Percentiles rank a stretch among this genome's conserved stretches.
phyloP scores from a whole-genome alignment of 1,284 basidiomycete species.

The Pseudozyma sp. region DNA sequence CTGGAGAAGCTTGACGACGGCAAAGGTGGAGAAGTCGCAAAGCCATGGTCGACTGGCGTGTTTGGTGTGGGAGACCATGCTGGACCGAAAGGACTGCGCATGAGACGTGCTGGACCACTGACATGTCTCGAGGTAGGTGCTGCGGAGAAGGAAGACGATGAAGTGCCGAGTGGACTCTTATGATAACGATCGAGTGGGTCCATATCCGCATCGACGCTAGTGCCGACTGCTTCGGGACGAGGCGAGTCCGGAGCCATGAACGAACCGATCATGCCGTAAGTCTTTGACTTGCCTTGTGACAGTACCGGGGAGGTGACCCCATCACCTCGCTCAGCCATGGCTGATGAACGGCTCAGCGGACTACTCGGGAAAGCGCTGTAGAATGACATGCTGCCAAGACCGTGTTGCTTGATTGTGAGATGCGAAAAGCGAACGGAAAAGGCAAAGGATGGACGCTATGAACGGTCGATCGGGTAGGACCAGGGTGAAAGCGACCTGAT shows the following conservation, averaged over 20 bases:
- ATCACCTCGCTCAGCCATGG: slow-evolving; percentile 3
- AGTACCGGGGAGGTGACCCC: background rate
- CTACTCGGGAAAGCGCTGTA: slow-evolving; percentile 49
- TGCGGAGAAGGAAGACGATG: background rate
- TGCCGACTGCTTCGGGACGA: background rate
- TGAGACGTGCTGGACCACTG: slow-evolving; percentile 35
- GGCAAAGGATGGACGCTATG: too few species aligned
- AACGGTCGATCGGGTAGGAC: too few species aligned
- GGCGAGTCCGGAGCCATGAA: background rate
- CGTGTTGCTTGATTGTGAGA: background rate
- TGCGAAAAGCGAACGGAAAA: too few species aligned
- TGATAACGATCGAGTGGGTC: background rate
- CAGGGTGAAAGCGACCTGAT: too few species aligned
- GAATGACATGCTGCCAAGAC: slow-evolving; percentile 17
- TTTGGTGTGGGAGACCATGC: slow-evolving; percentile 12
- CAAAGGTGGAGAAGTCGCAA: slow-evolving; percentile 23
- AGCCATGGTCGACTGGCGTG: slow-evolving; percentile 5
- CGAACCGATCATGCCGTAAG: slow-evolving; percentile 3
- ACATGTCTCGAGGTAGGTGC: slow-evolving; percentile 23
- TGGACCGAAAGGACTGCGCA: slow-evolving; percentile 21
- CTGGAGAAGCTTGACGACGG: slow-evolving; percentile 27
- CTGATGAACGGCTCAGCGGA: slow-evolving; percentile 47
- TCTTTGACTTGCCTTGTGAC: background rate
- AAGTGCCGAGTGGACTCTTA: background rate
- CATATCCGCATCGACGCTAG: background rate